Evolutionary conservation across 2,329 filamentous ascomycete genomes (phyloP).

Genomic region (Aspergillus costaricaensis): DNA sequence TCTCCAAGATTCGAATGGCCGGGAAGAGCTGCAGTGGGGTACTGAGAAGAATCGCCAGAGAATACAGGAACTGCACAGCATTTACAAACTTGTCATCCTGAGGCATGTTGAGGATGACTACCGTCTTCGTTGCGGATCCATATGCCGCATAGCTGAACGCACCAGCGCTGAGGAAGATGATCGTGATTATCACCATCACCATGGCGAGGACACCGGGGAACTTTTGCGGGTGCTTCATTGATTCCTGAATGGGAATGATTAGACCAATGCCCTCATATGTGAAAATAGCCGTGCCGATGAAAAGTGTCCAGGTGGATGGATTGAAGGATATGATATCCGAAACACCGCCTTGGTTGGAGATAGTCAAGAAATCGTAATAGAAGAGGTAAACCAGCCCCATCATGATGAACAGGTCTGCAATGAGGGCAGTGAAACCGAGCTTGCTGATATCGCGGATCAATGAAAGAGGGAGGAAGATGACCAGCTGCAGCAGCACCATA

Average conservation of each 20-base stretch:
- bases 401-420: slow-evolving; percentile 93
- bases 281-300: slow-evolving; percentile 98
- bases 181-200: slow-evolving; percentile 94
- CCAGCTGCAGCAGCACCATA: slow-evolving; percentile 91
- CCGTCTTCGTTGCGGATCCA: slow-evolving; percentile 91
- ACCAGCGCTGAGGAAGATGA: slow-evolving; percentile 87
- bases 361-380: slow-evolving; percentile 88
- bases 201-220: slow-evolving; percentile 85
- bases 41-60: slow-evolving; percentile 92
- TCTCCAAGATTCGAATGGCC: slow-evolving; percentile 93
- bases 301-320: slow-evolving; percentile 87
- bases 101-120: slow-evolving; percentile 92
- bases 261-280: slow-evolving; percentile 97
- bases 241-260: slow-evolving; percentile 97
- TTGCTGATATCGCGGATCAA: slow-evolving; percentile 96
- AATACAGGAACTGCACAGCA: slow-evolving; percentile 93
- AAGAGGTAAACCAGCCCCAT: slow-evolving; percentile 91
- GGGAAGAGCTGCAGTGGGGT: slow-evolving; percentile 97
- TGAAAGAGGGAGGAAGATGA: slow-evolving; percentile 92
- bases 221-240: slow-evolving; percentile 87
- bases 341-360: slow-evolving; percentile 70
- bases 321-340: slow-evolving; percentile 92
- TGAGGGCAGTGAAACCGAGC: slow-evolving; percentile 88
- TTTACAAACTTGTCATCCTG: slow-evolving; percentile 97
- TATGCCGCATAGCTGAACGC: slow-evolving; percentile 95